These are phyloP conservation scores for Punctularia strigosozonata DNA, from an alignment of 768 basidiomycete genomes.

Conservation along the genomic window DNA sequence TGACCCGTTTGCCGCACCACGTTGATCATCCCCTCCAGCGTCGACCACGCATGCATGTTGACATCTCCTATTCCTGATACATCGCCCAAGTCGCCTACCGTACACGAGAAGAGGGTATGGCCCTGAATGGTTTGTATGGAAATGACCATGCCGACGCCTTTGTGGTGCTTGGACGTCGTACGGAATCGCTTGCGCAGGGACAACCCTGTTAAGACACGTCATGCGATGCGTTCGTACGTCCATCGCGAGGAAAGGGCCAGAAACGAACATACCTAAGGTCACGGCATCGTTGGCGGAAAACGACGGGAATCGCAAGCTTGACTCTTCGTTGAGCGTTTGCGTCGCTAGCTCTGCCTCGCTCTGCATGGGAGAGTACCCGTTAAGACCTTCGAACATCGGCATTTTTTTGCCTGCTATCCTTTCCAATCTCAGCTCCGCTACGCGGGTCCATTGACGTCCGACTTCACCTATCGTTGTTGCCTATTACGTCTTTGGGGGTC, in stretches of 20 bases:
- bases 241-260: constrained; percentile 5
- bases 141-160: constrained; percentile 73
- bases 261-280: no score
- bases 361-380: no score
- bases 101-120: constrained; percentile 71
- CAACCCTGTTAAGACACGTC: constrained; percentile 44
- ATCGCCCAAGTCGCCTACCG: constrained; percentile 71
- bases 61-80: constrained; percentile 59
- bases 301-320: constrained; percentile 53
- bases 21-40: constrained; percentile 68
- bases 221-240: constrained; percentile 1
- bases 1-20: constrained; percentile 75
- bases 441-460: no score
- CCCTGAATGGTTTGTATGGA: constrained; percentile 72
- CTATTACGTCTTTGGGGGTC: no score
- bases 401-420: no score
- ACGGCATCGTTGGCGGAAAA: constrained; percentile 74
- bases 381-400: no score
- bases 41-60: constrained; percentile 70
- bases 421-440: no score
- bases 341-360: constrained; percentile 65
- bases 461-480: no score
- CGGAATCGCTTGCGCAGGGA: constrained; percentile 80
- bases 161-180: constrained; percentile 52
- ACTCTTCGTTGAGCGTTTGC: constrained; percentile 61